Conservation (phyloP, 768 basidiomycete species). For the Neoboletus magnificus region DNA sequence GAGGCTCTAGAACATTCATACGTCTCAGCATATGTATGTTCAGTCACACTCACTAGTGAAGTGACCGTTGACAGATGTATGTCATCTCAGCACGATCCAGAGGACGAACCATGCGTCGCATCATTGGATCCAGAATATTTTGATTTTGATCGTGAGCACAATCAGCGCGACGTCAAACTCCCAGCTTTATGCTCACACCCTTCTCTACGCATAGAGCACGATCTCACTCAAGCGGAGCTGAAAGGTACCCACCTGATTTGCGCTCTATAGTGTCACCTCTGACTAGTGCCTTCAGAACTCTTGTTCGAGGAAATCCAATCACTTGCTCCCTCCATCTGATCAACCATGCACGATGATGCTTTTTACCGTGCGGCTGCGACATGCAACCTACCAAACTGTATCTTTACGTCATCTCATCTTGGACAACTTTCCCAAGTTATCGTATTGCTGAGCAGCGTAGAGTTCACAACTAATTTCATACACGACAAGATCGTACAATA, state of each 20-base stretch:
- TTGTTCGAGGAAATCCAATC: slow-evolving; percentile 82
- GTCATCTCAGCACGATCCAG: slow-evolving; percentile 66
- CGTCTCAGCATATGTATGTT: slow-evolving; percentile 66
- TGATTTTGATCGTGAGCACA: slow-evolving; percentile 74
- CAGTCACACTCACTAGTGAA: background rate
- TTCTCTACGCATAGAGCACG: slow-evolving; percentile 42
- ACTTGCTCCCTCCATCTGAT: slow-evolving; percentile 63
- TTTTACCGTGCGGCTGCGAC: too few species aligned
- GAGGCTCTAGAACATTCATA: slow-evolving; percentile 83
- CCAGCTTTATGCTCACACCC: slow-evolving; percentile 3
- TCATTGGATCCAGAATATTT: slow-evolving; percentile 85
- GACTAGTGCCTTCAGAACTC: slow-evolving; percentile 42
- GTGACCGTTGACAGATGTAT: background rate
- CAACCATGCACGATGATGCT: background rate
- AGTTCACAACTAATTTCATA: slow-evolving; percentile 16
- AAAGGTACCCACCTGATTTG: slow-evolving; percentile 39
- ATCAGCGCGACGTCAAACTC: background rate
- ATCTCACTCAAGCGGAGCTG: slow-evolving; percentile 72
- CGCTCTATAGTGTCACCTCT: background rate
- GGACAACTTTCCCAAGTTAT: background rate
- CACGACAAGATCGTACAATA: slow-evolving; percentile 19
- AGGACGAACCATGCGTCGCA: slow-evolving; percentile 82
- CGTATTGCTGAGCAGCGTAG: background rate
- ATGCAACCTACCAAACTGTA: background rate
- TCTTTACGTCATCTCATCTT: background rate